phyloP scores from a whole-genome alignment of 768 basidiomycete genomes.

The Tulasnella sp. region DNA sequence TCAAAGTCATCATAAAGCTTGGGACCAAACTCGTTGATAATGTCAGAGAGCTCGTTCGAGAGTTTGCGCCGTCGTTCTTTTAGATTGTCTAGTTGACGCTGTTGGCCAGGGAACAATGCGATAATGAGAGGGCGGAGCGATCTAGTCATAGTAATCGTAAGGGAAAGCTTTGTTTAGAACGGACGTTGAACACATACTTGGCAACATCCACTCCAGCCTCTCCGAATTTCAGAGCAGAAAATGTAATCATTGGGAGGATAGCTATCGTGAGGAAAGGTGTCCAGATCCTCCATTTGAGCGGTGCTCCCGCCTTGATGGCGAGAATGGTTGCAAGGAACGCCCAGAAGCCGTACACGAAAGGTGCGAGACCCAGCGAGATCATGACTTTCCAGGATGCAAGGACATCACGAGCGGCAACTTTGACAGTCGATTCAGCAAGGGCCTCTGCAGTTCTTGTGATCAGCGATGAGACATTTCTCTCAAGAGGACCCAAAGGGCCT shows the following conservation, averaged over 20 bases:
- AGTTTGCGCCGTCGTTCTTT: conserved; percentile 63
- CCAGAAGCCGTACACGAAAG: conserved; percentile 75
- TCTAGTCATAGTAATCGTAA: conserved; percentile 39
- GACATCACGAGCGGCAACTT: conserved; percentile 94
- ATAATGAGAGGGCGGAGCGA: conserved; percentile 84
- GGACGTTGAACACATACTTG: conserved; percentile 48
- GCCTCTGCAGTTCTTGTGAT: too few species aligned
- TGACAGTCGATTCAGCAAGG: conserved; percentile 88
- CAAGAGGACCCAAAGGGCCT: too few species aligned
- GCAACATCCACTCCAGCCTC: conserved; percentile 96
- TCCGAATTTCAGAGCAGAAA: conserved; percentile 90
- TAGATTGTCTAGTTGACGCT: conserved; percentile 63
- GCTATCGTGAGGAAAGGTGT: conserved; percentile 70
- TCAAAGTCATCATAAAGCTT: conserved; percentile 80
- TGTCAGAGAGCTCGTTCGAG: conserved; percentile 71
- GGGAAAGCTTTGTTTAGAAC: too few species aligned
- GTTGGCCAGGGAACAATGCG: conserved; percentile 81
- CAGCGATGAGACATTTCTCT: too few species aligned
- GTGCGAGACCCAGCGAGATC: conserved; percentile 83
- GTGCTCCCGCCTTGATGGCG: conserved; percentile 54
- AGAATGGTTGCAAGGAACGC: conserved; percentile 66
- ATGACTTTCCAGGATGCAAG: conserved; percentile 96
- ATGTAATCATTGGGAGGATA: conserved; percentile 77
- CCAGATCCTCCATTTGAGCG: conserved; percentile 53
- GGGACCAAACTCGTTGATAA: conserved; percentile 84